Percentiles rank a stretch among this genome's conserved stretches.
Conservation (phyloP, 2,329 filamentous ascomycete species). For the Fusarium musae region DNA sequence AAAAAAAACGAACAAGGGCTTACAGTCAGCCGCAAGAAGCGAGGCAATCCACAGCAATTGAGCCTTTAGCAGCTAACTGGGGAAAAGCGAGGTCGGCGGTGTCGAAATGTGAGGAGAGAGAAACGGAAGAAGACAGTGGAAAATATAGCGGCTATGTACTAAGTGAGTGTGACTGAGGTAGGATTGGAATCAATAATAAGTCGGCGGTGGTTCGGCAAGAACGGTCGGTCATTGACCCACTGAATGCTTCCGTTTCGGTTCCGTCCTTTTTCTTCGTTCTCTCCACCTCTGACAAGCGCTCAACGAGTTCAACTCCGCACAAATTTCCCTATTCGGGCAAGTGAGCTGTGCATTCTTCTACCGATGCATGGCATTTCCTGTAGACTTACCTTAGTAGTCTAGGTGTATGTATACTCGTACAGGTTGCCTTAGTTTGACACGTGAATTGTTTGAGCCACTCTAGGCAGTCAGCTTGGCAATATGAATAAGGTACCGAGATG, state of each 20-base stretch:
- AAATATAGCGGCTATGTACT: constrained; percentile 21
- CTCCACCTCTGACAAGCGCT: background rate
- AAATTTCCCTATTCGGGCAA: constrained; percentile 30
- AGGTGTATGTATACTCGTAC: background rate
- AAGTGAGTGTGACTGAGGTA: constrained; percentile 8
- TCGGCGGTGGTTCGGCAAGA: constrained; percentile 41
- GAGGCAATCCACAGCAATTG: constrained; percentile 30
- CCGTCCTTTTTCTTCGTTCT: constrained; percentile 25
- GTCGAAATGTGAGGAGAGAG: background rate
- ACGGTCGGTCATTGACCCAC: constrained; percentile 39
- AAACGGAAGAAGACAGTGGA: background rate
- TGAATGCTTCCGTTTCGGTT: constrained; percentile 39
- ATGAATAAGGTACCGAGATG: background rate
- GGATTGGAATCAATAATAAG: constrained; percentile 13
- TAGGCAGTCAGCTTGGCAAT: background rate
- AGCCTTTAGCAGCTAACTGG: background rate
- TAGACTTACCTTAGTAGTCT: background rate
- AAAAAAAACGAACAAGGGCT: constrained; percentile 29
- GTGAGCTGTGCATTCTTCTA: constrained; percentile 20
- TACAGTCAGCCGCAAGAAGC: constrained; percentile 21
- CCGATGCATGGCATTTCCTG: constrained; percentile 8
- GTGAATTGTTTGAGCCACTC: constrained; percentile 15
- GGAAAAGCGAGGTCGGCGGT: background rate
- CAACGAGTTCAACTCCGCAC: constrained; percentile 19
- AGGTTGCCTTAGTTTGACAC: constrained; percentile 5